Evolutionary conservation across 169 alveolate species (phyloP), one percentile per base, ranked within the genome.

Genomic region (Babesia gibsoni): DNA sequence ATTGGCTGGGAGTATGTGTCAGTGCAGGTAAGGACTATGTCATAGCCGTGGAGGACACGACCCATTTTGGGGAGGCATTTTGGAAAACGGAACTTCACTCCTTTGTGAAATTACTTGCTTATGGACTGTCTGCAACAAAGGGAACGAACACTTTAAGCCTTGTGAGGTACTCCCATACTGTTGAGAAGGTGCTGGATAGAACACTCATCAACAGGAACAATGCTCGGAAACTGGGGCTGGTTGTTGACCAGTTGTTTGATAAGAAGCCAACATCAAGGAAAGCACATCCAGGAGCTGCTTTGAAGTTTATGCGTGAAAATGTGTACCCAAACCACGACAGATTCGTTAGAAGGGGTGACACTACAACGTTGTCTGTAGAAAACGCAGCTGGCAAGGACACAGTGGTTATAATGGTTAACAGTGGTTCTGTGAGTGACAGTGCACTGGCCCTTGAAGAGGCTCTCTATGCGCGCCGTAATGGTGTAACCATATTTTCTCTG

Each of bases 401-500:
- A 7, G 81, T 69, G 10, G 73, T 70, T 6, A 20, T 79, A 25
- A 22, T 79, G 5, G 23, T 79, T 36, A 79, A 68, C 42, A 72
- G 61, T 37, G 88, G 83, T 1, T 58, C 30, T 0, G 49, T 41
- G 12, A 32, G 37, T n/a, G 81, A 69, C 53, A 16, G 16, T 10
- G 80, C 56, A 7, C 42, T 53, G 29, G 83, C 88, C 20, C 22
- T 30, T 20, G 9, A 41, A 29, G 88, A 68, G 63, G 59, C 84
- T 0, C 37, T 61, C 41, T 18, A 57, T 23, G 66, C 33, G 18
- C 39, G 83, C 16, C 49, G 67, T 49, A 69, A 79, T 52, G 83
- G 88, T 32, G 79, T 69, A 12, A 54, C 73, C 23, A 42, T 65
- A 5, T 61, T 57, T 25, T 75, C 63, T 6, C 22, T 79, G 49